Evolutionary conservation across 148 eudicot genomes (phyloP).

Genomic region (Talinum fruticosum): DNA sequence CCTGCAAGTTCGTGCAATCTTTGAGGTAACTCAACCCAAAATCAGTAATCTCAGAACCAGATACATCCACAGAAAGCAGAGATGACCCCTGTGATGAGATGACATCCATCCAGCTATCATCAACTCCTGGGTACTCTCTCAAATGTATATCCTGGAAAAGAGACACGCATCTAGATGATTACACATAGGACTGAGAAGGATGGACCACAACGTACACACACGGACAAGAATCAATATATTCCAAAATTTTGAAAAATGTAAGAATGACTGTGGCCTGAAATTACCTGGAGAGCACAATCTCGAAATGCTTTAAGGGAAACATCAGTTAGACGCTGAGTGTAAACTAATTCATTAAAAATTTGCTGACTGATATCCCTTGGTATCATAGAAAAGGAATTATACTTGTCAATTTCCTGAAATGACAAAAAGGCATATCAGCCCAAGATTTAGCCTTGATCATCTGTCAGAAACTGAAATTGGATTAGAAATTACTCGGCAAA

Average conservation of each 20-base stretch:
- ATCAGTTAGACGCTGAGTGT: slow-evolving; percentile 42
- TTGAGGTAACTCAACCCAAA: slow-evolving; percentile 47
- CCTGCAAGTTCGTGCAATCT: slow-evolving; percentile 51
- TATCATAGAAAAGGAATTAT: slow-evolving; percentile 48
- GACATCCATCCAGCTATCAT: slow-evolving; percentile 70
- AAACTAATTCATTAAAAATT: slow-evolving; percentile 61
- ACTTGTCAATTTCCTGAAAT: slow-evolving; percentile 49
- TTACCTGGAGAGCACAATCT: slow-evolving; percentile 73
- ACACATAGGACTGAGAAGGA: neutral
- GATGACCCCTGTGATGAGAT: slow-evolving; percentile 66
- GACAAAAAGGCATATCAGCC: neutral
- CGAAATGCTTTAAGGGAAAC: slow-evolving; percentile 56
- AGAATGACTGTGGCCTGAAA: neutral
- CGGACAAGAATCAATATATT: neutral
- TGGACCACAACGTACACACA: neutral
- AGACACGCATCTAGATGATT: neutral
- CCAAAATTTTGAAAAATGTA: neutral
- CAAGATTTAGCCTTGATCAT: neutral
- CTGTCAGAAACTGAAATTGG: neutral
- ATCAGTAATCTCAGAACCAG: slow-evolving; percentile 66
- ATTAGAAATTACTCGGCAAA: slow-evolving; percentile 40
- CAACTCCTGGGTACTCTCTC: slow-evolving; percentile 59
- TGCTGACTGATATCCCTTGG: slow-evolving; percentile 78
- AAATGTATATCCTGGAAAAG: slow-evolving; percentile 51
- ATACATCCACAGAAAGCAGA: slow-evolving; percentile 60